A percentile compares a stretch with the other conserved stretches of the same genome.
Conservation (phyloP, 2,329 filamentous ascomycete species). For the Phialemoniopsis sp. region DNA sequence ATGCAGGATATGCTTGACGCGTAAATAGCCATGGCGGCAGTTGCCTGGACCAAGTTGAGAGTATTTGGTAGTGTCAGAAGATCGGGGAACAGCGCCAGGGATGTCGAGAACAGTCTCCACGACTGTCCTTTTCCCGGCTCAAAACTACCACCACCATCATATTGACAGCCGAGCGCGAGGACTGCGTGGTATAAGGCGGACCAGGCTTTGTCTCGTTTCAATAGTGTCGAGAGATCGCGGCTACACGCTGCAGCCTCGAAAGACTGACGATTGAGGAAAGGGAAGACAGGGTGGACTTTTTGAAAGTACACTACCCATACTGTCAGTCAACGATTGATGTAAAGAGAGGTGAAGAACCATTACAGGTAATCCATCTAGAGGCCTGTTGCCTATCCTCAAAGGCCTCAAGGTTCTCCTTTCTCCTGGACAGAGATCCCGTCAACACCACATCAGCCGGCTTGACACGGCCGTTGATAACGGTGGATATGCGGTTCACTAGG, state of each 20-base stretch:
- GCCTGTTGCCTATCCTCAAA: conserved; percentile 3
- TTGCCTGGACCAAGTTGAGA: conserved; percentile 19
- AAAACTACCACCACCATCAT: conserved; percentile 27
- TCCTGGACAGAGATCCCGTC: not conserved
- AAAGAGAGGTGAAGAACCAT: not conserved
- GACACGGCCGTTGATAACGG: conserved; percentile 12
- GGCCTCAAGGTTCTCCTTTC: not conserved
- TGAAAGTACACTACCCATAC: conserved; percentile 28
- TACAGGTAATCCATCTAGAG: conserved; percentile 8
- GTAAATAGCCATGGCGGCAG: conserved; percentile 23
- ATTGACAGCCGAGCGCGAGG: conserved; percentile 31
- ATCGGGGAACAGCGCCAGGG: conserved; percentile 28
- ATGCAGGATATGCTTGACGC: conserved; percentile 19
- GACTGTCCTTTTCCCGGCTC: conserved; percentile 29
- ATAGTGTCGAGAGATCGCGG: conserved; percentile 15
- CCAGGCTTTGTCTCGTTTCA: conserved; percentile 23
- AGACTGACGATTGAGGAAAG: conserved; percentile 28
- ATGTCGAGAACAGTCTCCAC: conserved; percentile 32
- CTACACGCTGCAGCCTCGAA: conserved; percentile 26
- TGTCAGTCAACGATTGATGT: not conserved
- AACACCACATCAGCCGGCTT: conserved; percentile 4
- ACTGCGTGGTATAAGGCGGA: conserved; percentile 31
- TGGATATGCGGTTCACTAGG: conserved; percentile 19
- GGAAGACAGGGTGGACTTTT: conserved; percentile 30
- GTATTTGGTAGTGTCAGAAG: conserved; percentile 22